Evolutionary conservation across 495 filamentous ascomycete species (phyloP).

Genomic region (Xylaria longipes): DNA sequence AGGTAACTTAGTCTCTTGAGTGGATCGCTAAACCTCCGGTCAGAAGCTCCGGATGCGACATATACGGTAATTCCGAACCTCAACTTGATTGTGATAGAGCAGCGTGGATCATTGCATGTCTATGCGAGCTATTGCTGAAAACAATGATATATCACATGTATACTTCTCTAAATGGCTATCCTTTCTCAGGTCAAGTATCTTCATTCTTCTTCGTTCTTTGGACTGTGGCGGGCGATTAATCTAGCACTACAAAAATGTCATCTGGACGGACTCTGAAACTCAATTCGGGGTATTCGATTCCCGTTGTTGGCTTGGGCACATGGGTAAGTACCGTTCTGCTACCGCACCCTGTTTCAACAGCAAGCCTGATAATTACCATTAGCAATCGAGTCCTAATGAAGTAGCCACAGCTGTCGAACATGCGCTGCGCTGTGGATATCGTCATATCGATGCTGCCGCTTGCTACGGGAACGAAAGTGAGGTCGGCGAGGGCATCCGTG

Average conservation of each 20-base stretch:
- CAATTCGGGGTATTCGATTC: slow-evolving; percentile 36
- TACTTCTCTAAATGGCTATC: background rate
- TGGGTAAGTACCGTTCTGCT: slow-evolving; percentile 25
- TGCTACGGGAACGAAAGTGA: slow-evolving; percentile 50
- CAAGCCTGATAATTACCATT: slow-evolving; percentile 20
- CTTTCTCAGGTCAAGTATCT: background rate
- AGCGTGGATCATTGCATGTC: background rate
- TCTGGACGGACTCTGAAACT: slow-evolving; percentile 31
- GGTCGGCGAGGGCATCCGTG: slow-evolving; percentile 46
- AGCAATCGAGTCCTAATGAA: slow-evolving; percentile 31
- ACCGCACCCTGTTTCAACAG: slow-evolving; percentile 1
- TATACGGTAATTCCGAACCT: background rate
- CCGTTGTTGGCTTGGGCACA: slow-evolving; percentile 37
- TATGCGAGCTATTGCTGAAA: background rate
- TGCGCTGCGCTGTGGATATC: slow-evolving; percentile 59
- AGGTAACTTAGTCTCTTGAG: background rate
- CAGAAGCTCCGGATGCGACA: background rate
- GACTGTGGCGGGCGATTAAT: background rate
- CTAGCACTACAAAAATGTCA: slow-evolving; percentile 22
- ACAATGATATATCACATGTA: background rate
- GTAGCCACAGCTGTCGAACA: slow-evolving; percentile 40
- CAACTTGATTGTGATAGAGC: background rate
- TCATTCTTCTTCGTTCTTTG: background rate
- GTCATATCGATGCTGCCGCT: slow-evolving; percentile 53
- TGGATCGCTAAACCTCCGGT: background rate